phyloP scores from a whole-genome alignment of 2,329 filamentous ascomycete genomes.

The Huntiella bhutanensis region DNA sequence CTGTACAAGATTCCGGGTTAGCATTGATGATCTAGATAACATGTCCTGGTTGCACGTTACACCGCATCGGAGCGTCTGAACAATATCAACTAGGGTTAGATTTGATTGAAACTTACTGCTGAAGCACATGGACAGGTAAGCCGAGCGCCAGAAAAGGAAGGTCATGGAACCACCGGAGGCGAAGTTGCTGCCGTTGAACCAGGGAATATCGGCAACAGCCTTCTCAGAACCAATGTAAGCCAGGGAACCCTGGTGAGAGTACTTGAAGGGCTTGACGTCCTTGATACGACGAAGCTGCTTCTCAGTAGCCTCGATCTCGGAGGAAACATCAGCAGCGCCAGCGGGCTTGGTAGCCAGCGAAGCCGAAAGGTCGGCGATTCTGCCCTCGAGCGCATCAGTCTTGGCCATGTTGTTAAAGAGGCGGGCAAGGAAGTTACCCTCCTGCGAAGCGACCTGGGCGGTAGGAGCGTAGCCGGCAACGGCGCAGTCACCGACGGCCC shows the following conservation, averaged over 20 bases:
- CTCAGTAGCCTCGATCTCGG: conserved; percentile 70
- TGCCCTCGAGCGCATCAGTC: conserved; percentile 62
- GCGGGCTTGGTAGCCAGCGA: conserved; percentile 40
- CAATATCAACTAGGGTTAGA: not conserved
- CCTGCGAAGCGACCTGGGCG: conserved; percentile 88
- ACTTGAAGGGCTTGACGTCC: conserved; percentile 93
- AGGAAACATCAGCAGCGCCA: conserved; percentile 47
- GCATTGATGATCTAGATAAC: no score
- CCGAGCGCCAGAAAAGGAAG: conserved; percentile 95
- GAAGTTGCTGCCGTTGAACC: conserved; percentile 81
- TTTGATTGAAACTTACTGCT: conserved; percentile 53
- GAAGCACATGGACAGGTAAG: conserved; percentile 99
- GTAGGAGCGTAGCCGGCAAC: conserved; percentile 96
- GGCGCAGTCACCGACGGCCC: conserved; percentile 94
- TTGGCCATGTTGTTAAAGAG: conserved; percentile 99
- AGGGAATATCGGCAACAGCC: conserved; percentile 91
- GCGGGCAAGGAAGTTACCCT: conserved; percentile 83
- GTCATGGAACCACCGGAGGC: conserved; percentile 85
- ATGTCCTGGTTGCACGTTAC: no score
- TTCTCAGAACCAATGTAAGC: conserved; percentile 97
- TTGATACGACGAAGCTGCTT: conserved; percentile 75
- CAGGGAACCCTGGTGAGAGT: conserved; percentile 90
- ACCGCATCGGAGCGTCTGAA: no score
- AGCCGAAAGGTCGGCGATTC: conserved; percentile 51
- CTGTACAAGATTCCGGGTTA: conserved; percentile 23